Conservation (phyloP, 108 stramenopile species). For the Nitzschia sp. region DNA sequence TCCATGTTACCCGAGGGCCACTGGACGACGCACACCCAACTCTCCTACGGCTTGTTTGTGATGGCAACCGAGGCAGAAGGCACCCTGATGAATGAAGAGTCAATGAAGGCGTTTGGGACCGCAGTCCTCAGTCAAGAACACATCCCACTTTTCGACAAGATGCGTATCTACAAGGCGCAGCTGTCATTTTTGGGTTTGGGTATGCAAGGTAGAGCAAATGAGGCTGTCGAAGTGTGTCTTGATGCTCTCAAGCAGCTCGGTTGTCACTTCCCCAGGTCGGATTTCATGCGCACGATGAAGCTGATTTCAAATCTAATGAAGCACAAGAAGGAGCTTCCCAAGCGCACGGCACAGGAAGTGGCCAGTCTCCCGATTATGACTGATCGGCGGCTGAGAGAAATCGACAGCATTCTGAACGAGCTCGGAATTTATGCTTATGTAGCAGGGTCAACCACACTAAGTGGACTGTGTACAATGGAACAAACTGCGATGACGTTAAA, state of each 20-base stretch:
- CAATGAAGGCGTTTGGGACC: background rate
- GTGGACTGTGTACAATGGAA: conserved; percentile 8
- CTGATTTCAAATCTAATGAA: conserved; percentile 7
- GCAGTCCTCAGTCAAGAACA: conserved; percentile 3
- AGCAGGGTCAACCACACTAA: background rate
- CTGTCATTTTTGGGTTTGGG: background rate
- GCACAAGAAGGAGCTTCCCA: conserved; percentile 8
- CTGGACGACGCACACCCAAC: background rate
- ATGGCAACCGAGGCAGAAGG: conserved; percentile 9
- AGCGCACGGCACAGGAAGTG: conserved; percentile 5
- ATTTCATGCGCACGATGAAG: background rate
- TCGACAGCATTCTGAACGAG: conserved; percentile 8
- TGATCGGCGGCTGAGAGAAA: background rate
- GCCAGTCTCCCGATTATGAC: background rate
- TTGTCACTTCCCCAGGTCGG: conserved; percentile 3
- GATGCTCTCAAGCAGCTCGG: conserved; percentile 13
- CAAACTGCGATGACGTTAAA: conserved; percentile 3
- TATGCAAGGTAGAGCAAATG: background rate
- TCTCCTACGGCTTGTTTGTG: background rate
- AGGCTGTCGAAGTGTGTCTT: conserved; percentile 6
- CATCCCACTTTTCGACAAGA: conserved; percentile 4
- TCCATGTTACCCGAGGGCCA: background rate
- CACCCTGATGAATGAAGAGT: background rate
- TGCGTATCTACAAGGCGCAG: conserved; percentile 2
- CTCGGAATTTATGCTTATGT: conserved; percentile 4